Evolutionary conservation across 768 basidiomycete species (phyloP).

Genomic region (Trametes elegans): DNA sequence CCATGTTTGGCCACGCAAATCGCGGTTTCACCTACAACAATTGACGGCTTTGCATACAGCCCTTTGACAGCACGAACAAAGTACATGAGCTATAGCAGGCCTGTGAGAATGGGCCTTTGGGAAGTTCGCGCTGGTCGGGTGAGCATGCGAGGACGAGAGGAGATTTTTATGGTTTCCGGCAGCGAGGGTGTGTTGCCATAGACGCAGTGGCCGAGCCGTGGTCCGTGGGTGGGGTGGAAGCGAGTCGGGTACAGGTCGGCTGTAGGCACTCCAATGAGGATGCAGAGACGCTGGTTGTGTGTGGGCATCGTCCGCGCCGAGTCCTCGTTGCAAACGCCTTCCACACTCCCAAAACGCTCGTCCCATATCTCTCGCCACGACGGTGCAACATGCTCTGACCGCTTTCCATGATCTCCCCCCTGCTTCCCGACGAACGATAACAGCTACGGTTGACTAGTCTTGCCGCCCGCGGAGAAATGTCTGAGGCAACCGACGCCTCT

Average conservation of each 20-base stretch:
- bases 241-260: constrained; percentile 1
- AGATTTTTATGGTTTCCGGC: neutral
- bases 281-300: constrained; percentile 9
- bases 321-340: constrained; percentile 17
- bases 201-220: neutral
- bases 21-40: too few relatives aligned
- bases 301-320: constrained; percentile 10
- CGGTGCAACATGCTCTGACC: constrained; percentile 19
- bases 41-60: too few relatives aligned
- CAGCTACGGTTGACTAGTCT: constrained; percentile 6
- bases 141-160: neutral
- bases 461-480: constrained; percentile 16
- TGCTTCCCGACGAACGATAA: constrained; percentile 10
- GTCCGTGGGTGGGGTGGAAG: neutral
- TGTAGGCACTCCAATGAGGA: neutral
- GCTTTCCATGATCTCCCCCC: constrained; percentile 8
- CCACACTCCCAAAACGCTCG: constrained; percentile 12
- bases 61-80: too few relatives aligned
- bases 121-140: neutral
- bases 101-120: too few relatives aligned
- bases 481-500: constrained; percentile 22
- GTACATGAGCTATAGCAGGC: too few relatives aligned
- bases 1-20: too few relatives aligned
- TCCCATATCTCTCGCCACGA: constrained; percentile 15
- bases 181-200: constrained; percentile 3